Conservation (phyloP, 108 stramenopile species). For the Aurantiochytrium sp. region DNA sequence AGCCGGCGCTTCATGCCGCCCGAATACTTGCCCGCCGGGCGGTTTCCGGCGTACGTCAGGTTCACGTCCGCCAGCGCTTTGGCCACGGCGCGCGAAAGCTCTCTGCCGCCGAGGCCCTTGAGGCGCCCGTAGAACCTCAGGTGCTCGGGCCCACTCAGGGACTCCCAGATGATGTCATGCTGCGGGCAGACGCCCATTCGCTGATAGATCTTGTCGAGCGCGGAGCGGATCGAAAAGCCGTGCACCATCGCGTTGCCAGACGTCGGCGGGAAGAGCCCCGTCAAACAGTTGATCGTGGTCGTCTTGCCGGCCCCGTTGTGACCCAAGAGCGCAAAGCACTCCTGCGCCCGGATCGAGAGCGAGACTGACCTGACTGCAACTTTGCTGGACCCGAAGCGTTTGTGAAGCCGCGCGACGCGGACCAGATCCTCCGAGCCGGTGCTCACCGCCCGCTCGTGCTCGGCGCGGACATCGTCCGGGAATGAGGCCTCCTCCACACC, state of each 20-base stretch:
- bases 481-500: not conserved
- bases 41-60: constrained; percentile 53
- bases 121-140: constrained; percentile 54
- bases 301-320: constrained; percentile 76
- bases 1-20: constrained; percentile 71
- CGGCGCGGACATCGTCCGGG: constrained; percentile 12
- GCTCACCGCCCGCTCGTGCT: constrained; percentile 62
- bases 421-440: constrained; percentile 16
- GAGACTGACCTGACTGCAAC: constrained; percentile 81
- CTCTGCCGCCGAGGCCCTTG: constrained; percentile 26
- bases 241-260: constrained; percentile 65
- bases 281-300: constrained; percentile 82
- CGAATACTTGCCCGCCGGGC: constrained; percentile 37
- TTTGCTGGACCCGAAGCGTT: constrained; percentile 65
- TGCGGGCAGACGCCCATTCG: constrained; percentile 63
- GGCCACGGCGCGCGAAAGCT: constrained; percentile 33
- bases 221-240: not conserved
- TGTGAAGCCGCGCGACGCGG: constrained; percentile 35
- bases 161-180: constrained; percentile 62
- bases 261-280: constrained; percentile 81
- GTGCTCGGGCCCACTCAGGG: constrained; percentile 58
- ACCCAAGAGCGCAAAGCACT: constrained; percentile 86
- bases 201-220: constrained; percentile 43
- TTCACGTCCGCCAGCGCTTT: constrained; percentile 51
- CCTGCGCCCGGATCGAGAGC: constrained; percentile 74